Evolutionary conservation across 2,329 filamentous ascomycete genomes (phyloP), one percentile per base, ranked within the genome.

Genomic region (Sporothrix dimorphospora): DNA sequence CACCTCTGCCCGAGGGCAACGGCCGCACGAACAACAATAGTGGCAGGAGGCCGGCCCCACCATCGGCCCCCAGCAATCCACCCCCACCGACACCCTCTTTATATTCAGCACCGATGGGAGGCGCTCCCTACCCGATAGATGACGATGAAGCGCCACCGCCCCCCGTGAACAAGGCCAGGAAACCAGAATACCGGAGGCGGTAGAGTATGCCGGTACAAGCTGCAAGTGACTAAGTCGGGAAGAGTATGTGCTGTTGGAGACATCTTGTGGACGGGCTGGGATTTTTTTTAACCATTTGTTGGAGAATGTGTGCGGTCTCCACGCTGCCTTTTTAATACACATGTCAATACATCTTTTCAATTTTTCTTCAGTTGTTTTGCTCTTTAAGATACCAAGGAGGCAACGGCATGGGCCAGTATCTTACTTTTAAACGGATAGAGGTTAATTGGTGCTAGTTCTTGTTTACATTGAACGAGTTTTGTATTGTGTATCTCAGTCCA

Each of bases 141-240:
- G 88, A 97, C 77, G 92, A 91, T 34, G 91, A 92, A 34, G 94
- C 94, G 21, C 95, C 92, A 38, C 94, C 95, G 21, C 95, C 95
- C 3, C 85, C 88, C 7, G 94, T 97, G 8, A 97, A 97, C 77
- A 92, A 94, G 87, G 90, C 92, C 59, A 89, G 91, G 76, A 98
- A 98, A 80, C 95, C 95, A 0, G 91, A 92, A 66, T 93, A 91
- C 68, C 73, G 73, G 5, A 51, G 30, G 24, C 72, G 74, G 16
- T 76, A 72, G 55, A 16, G 51, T 27, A 34, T 3, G 30, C 30
- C 6, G 6, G 30, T 34, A 6, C 30, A 34, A 6, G 30, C 6
- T 34, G 30, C 30, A 34, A 34, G 30, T 34, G 6, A 34, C 24
- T 30, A 30, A 12, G 47, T 9, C 16, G 8, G 47, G 8, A 59